Base-by-base conservation (phyloP, 805 yeast genomes). In the Candida arabinofermentans region DNA sequence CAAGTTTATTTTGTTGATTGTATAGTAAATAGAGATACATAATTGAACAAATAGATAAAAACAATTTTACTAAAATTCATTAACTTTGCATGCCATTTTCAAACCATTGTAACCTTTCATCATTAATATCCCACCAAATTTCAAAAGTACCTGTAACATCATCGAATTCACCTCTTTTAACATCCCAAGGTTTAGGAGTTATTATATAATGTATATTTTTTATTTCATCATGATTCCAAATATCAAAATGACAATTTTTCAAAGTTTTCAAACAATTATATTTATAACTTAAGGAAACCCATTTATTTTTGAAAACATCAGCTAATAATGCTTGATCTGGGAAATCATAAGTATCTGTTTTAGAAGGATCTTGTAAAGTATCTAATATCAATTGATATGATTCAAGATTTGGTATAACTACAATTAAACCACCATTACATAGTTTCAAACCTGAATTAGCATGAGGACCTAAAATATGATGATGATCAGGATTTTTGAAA, bases 181-280 rank as follows among this genome's bases (percentile, higher is more conserved):
- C 68, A 33, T 77, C 72, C 84, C 84, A 78, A 3, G 84, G 84
- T 60, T 78, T 78, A 10, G 83, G 83, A 5, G 71, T 69, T 31
- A 78, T 47, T 24, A 78, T 78, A 53, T 72, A 78, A 57, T 78
- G 84, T 33, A 78, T 65, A 46, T 74, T 77, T 54, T 77, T 79
- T 39, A 79, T 78, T 46, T 66, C 70, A 8, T 59, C 53, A 27
- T 65, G 66, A 36, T 69, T 61, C 75, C 81, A 75, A 23, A 79
- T 47, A 16, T 71, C 69, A 2, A 58, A 17, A 55, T 78, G 84
- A 43, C 70, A 55, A 18, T 44, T 33, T 29, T 60, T 64, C 45
- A 78, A 62, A 0, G 83, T 77, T 56, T 79, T 79, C 37, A 79
- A 66, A 22, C 79, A 75, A 48, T 79, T 78, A 58, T 78, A 78